Evolutionary conservation across 495 filamentous ascomycete species (phyloP).

Genomic region (Niebla homalea): DNA sequence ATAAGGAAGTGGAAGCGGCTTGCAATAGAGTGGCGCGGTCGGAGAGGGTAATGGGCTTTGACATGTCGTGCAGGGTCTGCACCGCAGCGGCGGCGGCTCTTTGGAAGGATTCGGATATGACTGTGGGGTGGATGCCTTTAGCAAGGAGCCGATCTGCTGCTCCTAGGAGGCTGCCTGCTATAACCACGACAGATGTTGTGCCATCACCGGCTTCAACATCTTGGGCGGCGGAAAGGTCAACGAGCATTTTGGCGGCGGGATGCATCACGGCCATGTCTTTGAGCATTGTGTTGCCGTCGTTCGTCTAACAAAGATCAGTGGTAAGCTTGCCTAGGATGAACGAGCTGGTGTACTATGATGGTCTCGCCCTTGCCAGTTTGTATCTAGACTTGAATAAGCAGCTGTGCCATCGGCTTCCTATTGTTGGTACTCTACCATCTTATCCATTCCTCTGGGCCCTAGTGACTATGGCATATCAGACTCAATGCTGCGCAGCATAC

Average conservation of each 20-base stretch:
- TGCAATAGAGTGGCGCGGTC: conserved; percentile 86
- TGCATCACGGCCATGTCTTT: conserved; percentile 98
- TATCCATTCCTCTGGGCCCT: conserved; percentile 80
- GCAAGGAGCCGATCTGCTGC: conserved; percentile 78
- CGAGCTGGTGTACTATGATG: conserved; percentile 52
- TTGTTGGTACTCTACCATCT: conserved; percentile 51
- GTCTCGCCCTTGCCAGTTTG: conserved; percentile 92
- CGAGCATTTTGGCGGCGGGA: conserved; percentile 95
- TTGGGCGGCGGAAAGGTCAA: conserved; percentile 90
- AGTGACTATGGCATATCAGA: conserved; percentile 38
- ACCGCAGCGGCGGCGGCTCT: conserved; percentile 80
- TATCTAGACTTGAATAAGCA: conserved; percentile 41
- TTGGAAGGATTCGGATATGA: conserved; percentile 97
- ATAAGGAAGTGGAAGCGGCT: conserved; percentile 92
- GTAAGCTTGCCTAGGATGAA: conserved; percentile 9
- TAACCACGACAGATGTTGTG: conserved; percentile 95
- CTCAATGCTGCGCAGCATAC: conserved; percentile 7
- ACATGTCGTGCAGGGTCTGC: conserved; percentile 86
- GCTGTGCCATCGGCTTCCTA: not conserved
- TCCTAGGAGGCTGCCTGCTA: conserved; percentile 84
- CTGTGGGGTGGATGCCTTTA: conserved; percentile 88
- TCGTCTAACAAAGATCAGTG: conserved; percentile 44
- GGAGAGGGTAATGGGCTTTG: conserved; percentile 76
- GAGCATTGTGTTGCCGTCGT: conserved; percentile 98
- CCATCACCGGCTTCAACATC: conserved; percentile 98